Evolutionary conservation across 139 green algal species (phyloP).

Genomic region (Diplosphaera chodatii): DNA sequence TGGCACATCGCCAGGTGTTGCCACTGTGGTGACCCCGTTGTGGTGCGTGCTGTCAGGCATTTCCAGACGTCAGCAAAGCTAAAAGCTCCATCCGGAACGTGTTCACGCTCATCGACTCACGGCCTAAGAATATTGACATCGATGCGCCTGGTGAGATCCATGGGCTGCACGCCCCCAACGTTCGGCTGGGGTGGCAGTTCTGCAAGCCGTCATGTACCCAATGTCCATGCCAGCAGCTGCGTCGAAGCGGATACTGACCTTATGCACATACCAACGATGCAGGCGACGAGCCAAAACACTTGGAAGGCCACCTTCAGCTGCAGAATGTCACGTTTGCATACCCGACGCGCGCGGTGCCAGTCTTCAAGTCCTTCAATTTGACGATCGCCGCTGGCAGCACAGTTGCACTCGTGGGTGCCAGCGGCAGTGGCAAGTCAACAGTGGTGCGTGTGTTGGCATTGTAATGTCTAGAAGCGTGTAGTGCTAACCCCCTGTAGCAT

Average conservation of each 20-base stretch:
- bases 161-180: too few species aligned
- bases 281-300: background rate
- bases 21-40: background rate
- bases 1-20: too few species aligned
- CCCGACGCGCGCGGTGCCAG: conserved; percentile 43
- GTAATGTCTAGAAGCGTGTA: too few species aligned
- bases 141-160: background rate
- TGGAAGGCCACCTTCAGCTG: conserved; percentile 31
- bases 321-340: conserved; percentile 58
- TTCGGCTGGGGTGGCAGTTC: too few species aligned
- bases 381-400: conserved; percentile 43
- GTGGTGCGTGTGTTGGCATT: too few species aligned
- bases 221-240: too few species aligned
- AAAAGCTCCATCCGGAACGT: conserved; percentile 49
- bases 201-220: too few species aligned
- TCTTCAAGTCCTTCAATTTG: conserved; percentile 68
- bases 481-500: too few species aligned
- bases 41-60: background rate
- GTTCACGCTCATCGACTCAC: conserved; percentile 74
- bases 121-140: conserved; percentile 50
- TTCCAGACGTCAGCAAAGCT: conserved; percentile 65
- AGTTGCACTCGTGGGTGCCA: conserved; percentile 86
- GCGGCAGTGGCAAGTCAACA: conserved; percentile 88
- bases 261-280: too few species aligned
- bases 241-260: too few species aligned